phyloP scores from a whole-genome alignment of 495 filamentous ascomycete species.

The Neurospora sp. region DNA sequence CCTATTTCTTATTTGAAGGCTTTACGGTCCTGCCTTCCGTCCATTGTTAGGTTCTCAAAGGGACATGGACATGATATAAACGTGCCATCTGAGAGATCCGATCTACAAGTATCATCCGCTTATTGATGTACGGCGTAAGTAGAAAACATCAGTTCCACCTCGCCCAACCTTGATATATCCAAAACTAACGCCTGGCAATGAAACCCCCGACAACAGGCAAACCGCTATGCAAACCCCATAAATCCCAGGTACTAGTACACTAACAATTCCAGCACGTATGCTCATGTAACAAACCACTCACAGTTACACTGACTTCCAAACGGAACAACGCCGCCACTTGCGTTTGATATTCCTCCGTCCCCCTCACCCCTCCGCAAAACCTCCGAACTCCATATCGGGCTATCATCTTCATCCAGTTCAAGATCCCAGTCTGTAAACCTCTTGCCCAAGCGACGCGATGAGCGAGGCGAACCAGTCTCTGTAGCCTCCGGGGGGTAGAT shows the following conservation, averaged over 20 bases:
- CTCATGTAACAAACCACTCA: constrained; percentile 19
- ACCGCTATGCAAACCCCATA: neutral
- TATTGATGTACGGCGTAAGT: neutral
- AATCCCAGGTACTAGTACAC: neutral
- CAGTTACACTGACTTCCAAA: constrained; percentile 19
- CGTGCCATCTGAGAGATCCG: neutral
- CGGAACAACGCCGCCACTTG: neutral
- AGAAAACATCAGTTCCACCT: neutral
- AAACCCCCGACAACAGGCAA: neutral
- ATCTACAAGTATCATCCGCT: neutral
- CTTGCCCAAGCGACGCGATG: neutral
- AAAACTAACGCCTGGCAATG: neutral
- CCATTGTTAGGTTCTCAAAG: neutral
- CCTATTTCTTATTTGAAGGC: no score
- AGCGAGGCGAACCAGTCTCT: constrained; percentile 27
- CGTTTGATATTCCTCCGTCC: neutral
- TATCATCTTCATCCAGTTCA: neutral
- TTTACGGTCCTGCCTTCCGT: no score
- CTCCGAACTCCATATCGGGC: neutral
- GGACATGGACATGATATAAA: neutral
- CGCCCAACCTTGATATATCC: neutral
- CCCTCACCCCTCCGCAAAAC: neutral
- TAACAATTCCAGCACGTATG: neutral
- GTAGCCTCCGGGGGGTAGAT: constrained; percentile 30
- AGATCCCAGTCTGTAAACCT: neutral